These are phyloP conservation scores for Epichloe scottii DNA, from an alignment of 2,329 filamentous ascomycete genomes.

Conservation along the genomic window DNA sequence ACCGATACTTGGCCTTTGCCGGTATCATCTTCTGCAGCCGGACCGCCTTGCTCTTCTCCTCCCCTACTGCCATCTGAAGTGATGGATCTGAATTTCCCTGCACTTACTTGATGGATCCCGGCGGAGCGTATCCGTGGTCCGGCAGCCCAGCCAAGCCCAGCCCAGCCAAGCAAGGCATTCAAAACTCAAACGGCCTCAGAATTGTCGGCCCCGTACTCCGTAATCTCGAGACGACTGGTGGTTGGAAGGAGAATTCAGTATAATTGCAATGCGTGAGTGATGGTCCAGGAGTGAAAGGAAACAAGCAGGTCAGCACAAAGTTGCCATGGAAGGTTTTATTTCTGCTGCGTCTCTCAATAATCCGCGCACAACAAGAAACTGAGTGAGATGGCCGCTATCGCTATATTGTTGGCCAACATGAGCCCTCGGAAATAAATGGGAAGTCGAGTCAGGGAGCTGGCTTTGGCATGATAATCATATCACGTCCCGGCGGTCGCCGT, in stretches of 20 bases:
- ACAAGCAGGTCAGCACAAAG: no score
- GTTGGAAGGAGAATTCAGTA: background rate
- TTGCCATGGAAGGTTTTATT: no score
- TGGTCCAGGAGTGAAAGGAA: no score
- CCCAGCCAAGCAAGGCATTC: background rate
- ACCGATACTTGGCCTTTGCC: background rate
- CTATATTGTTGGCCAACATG: background rate
- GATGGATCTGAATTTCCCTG: background rate
- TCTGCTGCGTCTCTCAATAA: no score
- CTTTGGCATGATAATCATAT: background rate
- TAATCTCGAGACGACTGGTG: no score
- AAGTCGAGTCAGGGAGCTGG: background rate
- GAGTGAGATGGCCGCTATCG: background rate
- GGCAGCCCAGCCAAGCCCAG: background rate
- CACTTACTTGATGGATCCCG: background rate
- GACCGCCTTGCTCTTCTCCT: background rate
- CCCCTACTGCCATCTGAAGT: slow-evolving; percentile 1
- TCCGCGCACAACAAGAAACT: background rate
- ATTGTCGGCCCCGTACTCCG: no score
- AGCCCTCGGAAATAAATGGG: background rate
- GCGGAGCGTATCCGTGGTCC: background rate
- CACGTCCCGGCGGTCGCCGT: background rate
- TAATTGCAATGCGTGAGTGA: background rate
- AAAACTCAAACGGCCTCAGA: background rate
- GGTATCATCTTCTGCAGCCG: background rate